Base-by-base conservation (phyloP, 352 stramenopile species). In the Globisporangium parvum region DNA sequence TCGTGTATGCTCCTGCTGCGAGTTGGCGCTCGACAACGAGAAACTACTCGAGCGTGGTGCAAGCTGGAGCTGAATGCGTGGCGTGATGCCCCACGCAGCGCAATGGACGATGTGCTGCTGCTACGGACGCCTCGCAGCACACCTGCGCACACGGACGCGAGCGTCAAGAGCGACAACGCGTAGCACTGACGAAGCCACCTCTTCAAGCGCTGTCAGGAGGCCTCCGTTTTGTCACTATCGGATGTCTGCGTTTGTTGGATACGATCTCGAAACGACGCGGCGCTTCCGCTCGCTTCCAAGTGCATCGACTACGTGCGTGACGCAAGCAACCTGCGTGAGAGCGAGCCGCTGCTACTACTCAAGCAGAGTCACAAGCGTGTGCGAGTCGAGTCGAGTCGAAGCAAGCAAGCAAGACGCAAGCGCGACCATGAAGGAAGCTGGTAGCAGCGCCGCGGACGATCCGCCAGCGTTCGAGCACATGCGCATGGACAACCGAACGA, bases 351-450 rank as follows among this genome's bases (percentile, higher is more conserved):
- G 31, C 31, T 12, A 15, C 39, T 37, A 8, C 31, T 12, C 39
- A 6, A 44, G 39, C 39, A 18, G 39, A 44, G n/a, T n/a, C 39
- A 15, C 14, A 15, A 44, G 5, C 39, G 39, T 2, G 15, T 44
- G 18, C 5, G 15, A 20, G 39, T 44, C 15, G 15, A 44, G 12
- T n/a, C 37, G 37, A 42, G 39, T n/a, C 18, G 2, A n/a, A 44
- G 2, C 15, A n/a, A 20, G 39, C 5, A 9, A 20, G 39, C 31
- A 47, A n/a, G 41, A 62, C 24, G 39, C 5, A 9, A 20, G 39
- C 31, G 26, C 41, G 41, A 62, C 24, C 17, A 60, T 65, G 53
- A 60, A 57, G 42, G 59, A 52, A 37, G 15, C 11, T 11, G n/a
- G 47, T 12, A 45, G 18, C 12, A 31, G 45, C 20, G 28, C 17